Base-by-base conservation (phyloP, 345 rosid genomes). In the Boechera divaricarpa region DNA sequence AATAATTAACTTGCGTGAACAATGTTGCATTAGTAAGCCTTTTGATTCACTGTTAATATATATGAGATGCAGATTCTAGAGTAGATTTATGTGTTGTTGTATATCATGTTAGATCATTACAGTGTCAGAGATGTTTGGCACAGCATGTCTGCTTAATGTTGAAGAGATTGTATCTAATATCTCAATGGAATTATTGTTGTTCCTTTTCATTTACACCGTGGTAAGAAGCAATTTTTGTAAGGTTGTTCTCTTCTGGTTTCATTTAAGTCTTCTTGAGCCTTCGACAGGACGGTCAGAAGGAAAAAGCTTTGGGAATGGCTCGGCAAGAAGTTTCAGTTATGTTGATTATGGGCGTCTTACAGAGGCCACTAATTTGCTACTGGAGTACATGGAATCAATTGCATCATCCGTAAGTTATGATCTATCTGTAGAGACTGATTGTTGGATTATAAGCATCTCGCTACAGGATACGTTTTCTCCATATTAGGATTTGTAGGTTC, bases 341-440 rank as follows among this genome's bases (percentile, higher is more conserved):
- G 97, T 92, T 76, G 86, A 86, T 69, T 83, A 86, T 77, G 87
- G 87, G 51, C 89, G 97, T 72, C 89, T 86, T 76, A 83, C 85
- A 16, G 98, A 94, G 79, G 98, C 98, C 63, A 88, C 90, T 72
- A 87, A 86, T 82, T 74, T 94, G 79, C 82, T 94, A 70, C 81
- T 92, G 3, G 92, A 90, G 87, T 90, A 85, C 73, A 75, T 86
- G 31, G 92, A 89, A 59, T 85, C 85, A 51, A 88, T 82, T 87
- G 88, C 92, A 61, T 85, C 97, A 47, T 86, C 83, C 84, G 98
- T 94, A 83, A 78, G 87, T 79, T 32, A 42, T 66, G 33, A 63
- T 55, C 65, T 53, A 32, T 61, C n/a, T n/a, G 10, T 67, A 24
- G 73, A 33, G 58, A 57, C 21, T 28, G 41, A 26, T 59, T 54